Percentiles rank a stretch among this genome's conserved stretches.
These are phyloP conservation scores for Carex kokanica DNA, from an alignment of 176 grass and related monocot species.

Conservation along the genomic window DNA sequence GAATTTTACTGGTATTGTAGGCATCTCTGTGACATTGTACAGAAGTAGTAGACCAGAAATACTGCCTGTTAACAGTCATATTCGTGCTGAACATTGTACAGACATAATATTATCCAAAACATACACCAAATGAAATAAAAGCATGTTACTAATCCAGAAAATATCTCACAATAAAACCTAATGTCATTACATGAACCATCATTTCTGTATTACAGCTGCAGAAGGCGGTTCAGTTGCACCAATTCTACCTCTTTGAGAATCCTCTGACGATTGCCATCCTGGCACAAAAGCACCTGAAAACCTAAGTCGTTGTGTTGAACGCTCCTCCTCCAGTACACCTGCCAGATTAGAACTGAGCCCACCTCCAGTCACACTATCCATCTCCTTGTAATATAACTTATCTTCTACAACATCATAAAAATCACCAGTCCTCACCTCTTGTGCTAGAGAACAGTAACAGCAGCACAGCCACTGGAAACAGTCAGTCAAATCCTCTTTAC, in stretches of 20 bases:
- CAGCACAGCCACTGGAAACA: conserved; percentile 63
- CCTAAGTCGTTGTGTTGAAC: conserved; percentile 19
- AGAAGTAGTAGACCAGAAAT: background rate
- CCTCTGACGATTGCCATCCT: background rate
- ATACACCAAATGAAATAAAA: background rate
- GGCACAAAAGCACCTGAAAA: conserved; percentile 24
- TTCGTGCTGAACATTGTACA: background rate
- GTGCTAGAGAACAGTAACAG: conserved; percentile 56
- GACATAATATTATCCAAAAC: background rate
- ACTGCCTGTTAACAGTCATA: background rate
- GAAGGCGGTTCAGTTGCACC: conserved; percentile 24
- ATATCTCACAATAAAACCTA: background rate
- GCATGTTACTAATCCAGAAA: background rate
- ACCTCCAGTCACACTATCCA: conserved; percentile 10
- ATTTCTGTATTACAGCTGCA: conserved; percentile 23
- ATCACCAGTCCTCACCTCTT: conserved; percentile 72
- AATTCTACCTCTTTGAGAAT: background rate
- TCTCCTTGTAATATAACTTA: conserved; percentile 20
- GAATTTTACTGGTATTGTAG: too few species aligned
- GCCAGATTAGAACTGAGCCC: background rate
- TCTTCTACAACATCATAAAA: conserved; percentile 52
- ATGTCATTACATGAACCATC: background rate
- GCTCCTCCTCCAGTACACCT: conserved; percentile 18
- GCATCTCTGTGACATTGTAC: too few species aligned
- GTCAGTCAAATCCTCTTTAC: conserved; percentile 46